Conservation (phyloP, 176 grass and related monocot genomes). For the Alopecurus myosuroides region DNA sequence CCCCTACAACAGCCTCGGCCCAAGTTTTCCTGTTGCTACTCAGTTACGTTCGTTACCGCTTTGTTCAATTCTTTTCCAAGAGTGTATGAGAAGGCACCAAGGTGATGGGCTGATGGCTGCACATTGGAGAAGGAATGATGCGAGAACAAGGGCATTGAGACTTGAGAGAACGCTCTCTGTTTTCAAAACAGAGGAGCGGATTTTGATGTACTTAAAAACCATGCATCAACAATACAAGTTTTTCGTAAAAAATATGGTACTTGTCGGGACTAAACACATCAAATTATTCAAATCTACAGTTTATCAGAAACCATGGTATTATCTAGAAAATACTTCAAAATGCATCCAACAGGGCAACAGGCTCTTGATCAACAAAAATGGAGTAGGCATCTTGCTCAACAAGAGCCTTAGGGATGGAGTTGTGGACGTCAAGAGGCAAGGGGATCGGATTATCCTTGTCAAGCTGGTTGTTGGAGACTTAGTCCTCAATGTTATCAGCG, state of each 20-base stretch:
- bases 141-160: not conserved
- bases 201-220: not conserved
- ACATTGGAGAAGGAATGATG: not conserved
- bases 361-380: too few species aligned
- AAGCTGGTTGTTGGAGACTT: too few species aligned
- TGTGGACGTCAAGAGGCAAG: too few species aligned
- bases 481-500: too few species aligned
- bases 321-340: not conserved
- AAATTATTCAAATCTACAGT: not conserved
- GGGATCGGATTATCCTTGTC: too few species aligned
- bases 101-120: not conserved
- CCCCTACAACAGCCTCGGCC: not conserved
- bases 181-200: not conserved
- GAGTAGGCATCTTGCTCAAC: too few species aligned
- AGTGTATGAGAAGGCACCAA: not conserved
- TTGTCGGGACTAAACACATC: not conserved
- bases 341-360: not conserved
- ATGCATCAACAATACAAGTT: not conserved
- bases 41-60: not conserved
- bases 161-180: not conserved
- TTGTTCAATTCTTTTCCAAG: not conserved
- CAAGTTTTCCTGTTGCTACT: not conserved
- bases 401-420: too few species aligned
- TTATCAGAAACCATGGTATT: not conserved
- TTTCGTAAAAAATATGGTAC: not conserved